Evolutionary conservation across 2,329 filamentous ascomycete species (phyloP), one percentile per base, ranked within the genome.

Genomic region (Ophiostoma angusticollis): DNA sequence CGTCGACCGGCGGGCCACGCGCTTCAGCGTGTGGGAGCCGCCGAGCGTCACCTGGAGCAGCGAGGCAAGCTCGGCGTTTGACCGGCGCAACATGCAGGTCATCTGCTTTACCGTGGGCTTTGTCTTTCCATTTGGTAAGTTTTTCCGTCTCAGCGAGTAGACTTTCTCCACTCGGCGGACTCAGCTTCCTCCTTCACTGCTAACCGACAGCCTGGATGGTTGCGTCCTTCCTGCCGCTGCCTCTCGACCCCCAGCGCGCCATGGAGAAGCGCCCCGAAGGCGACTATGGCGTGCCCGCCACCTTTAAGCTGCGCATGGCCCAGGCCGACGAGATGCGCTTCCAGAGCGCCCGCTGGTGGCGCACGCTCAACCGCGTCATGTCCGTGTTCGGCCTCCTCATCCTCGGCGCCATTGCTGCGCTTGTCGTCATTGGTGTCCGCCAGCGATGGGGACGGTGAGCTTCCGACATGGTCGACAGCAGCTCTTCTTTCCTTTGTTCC

Each of bases 21-120:
- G 64, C 42, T 72, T 64, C 48, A 80, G 72, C 52, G 65, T 77
- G 13, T 91, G 84, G 82, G 74, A 78, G 44, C 77, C 84, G 2
- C 84, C 84, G 1, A 78, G 77, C 1, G 61, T 81, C 17, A 73
- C 76, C 43, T 81, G 78, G 59, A 71, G 71, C 9, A 59, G 71
- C 3, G 73, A 76, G 28, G 72, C 70, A 25, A 68, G 71, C 1
- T 40, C 43, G 13, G 52, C 74, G 4, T 67, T 80, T 46, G 78
- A 77, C 36, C 71, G 72, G 46, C 72, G 81, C 45, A 87, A 87
- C 52, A 61, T 76, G 33, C 85, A 93, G 57, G 70, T 89, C 22
- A 63, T 80, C 37, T 63, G 84, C 35, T 93, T 93, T 58, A 74
- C 78, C 40, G 30, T 80, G 33, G 85, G 85, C 18, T 93, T 93